A percentile compares a stretch with the other conserved stretches of the same genome.
phyloP scores from a whole-genome alignment of 495 filamentous ascomycete genomes.

The Usnea hakonensis region DNA sequence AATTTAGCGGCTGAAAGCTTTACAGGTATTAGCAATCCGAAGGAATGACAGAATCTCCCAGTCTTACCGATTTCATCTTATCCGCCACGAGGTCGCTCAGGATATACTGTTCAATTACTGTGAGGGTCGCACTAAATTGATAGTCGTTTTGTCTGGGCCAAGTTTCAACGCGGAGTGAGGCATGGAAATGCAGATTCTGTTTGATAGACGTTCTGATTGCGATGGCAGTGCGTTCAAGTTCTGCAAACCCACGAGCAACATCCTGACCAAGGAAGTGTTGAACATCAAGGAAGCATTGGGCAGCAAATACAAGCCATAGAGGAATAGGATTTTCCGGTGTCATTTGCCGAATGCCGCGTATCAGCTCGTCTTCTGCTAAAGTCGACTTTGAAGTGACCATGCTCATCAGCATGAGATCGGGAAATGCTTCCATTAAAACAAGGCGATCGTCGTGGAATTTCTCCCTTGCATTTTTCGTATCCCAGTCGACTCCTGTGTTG shows the following conservation, averaged over 20 bases:
- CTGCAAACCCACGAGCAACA: constrained; percentile 13
- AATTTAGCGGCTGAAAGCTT: background rate
- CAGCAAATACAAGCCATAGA: constrained; percentile 32
- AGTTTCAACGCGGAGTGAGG: constrained; percentile 26
- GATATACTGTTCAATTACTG: constrained; percentile 19
- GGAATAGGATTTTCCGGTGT: constrained; percentile 22
- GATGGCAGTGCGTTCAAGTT: constrained; percentile 17
- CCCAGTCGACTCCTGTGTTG: constrained; percentile 27
- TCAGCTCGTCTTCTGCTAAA: constrained; percentile 33
- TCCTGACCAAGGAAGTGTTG: constrained; percentile 27
- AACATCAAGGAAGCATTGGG: constrained; percentile 37
- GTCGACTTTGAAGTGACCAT: constrained; percentile 4
- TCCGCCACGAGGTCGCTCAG: constrained; percentile 20
- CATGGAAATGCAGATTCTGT: constrained; percentile 31
- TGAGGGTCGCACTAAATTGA: constrained; percentile 18
- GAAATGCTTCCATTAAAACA: constrained; percentile 29
- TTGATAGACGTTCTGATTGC: constrained; percentile 25
- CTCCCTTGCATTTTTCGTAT: constrained; percentile 22
- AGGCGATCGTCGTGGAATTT: constrained; percentile 30
- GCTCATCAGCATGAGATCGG: constrained; percentile 25
- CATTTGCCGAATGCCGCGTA: constrained; percentile 29
- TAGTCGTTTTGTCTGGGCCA: constrained; percentile 31
- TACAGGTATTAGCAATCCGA: background rate
- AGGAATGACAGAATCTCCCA: background rate
- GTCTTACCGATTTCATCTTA: constrained; percentile 1